Evolutionary conservation across 176 grass and related monocot genomes (phyloP), one percentile per base, ranked within the genome.

Genomic region (Chrysopogon serrulatus): DNA sequence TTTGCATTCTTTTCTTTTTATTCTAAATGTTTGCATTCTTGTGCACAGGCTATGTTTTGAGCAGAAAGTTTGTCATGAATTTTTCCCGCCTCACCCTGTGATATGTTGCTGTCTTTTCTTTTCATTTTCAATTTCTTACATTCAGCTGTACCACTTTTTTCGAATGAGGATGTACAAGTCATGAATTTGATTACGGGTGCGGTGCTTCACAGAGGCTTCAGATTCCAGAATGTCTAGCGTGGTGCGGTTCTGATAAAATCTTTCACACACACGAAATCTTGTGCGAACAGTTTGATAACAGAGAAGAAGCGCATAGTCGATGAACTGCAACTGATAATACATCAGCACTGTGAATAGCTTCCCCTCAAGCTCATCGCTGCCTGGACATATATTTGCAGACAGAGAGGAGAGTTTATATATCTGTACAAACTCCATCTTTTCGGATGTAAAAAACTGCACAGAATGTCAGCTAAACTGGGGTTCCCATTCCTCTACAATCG

Each of bases 401-500:
- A 66, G 18, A 34, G 30, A 77, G n/a, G n/a, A n/a, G n/a, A 45
- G 35, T 28, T 36, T 17, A 74, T 61, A 28, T 47, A 16, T 75
- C 5, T 74, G 48, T 68, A 89, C 45, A 89, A 31, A 17, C 0
- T 33, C 57, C 47, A 59, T 62, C 24, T 78, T 48, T 83, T 64
- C 73, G 66, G 1, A 17, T 78, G 19, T 74, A 66, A 78, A n/a
- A n/a, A 78, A 65, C 65, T 67, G 17, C 44, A 47, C 54, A 60
- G 1, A 31, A 34, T 61, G 72, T 74, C n/a, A 36, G 31, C 18
- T 34, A 77, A n/a, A 32, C 62, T 19, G 41, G 7, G 40, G 16
- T 5, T 44, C 45, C n/a, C n/a, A n/a, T n/a, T n/a, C n/a, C 2
- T 24, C 42, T 92, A 98, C 82, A 98, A 87, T 24, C 93, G 91